phyloP scores from a whole-genome alignment of 192 early-diverging fungal genomes.

The Allomyces macrogynus region DNA sequence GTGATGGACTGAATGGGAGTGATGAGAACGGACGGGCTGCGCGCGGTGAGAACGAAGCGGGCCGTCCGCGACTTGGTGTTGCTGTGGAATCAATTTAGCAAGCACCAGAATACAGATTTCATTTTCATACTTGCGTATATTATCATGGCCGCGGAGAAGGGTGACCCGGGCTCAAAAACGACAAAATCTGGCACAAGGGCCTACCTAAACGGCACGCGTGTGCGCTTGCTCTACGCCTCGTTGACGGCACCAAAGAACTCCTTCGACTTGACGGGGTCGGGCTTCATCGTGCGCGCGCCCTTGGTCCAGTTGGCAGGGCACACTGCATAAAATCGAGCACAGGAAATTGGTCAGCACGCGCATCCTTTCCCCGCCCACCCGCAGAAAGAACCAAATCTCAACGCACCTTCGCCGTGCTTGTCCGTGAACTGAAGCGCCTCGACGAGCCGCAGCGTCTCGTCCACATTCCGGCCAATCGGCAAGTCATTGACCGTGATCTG shows the following conservation, averaged over 20 bases:
- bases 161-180: too few relatives aligned
- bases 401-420: constrained; percentile 24
- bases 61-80: too few relatives aligned
- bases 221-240: too few relatives aligned
- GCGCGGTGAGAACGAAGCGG: too few relatives aligned
- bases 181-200: too few relatives aligned
- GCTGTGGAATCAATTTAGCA: too few relatives aligned
- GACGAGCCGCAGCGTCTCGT: constrained; percentile 38
- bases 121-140: too few relatives aligned
- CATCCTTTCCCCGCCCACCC: neutral
- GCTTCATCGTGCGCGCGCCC: constrained; percentile 25
- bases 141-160: too few relatives aligned
- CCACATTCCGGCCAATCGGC: constrained; percentile 36
- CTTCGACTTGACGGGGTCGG: constrained; percentile 18
- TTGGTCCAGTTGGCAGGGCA: constrained; percentile 31
- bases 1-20: too few relatives aligned
- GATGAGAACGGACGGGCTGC: too few relatives aligned
- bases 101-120: too few relatives aligned
- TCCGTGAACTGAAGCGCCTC: constrained; percentile 41
- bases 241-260: constrained; percentile 14
- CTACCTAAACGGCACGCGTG: too few relatives aligned
- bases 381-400: neutral
- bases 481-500: constrained; percentile 36
- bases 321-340: constrained; percentile 9
- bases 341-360: neutral